Evolutionary conservation across 176 grass and related monocot genomes (phyloP), one percentile per base, ranked within the genome.

Genomic region (Bonia amplexicaulis): DNA sequence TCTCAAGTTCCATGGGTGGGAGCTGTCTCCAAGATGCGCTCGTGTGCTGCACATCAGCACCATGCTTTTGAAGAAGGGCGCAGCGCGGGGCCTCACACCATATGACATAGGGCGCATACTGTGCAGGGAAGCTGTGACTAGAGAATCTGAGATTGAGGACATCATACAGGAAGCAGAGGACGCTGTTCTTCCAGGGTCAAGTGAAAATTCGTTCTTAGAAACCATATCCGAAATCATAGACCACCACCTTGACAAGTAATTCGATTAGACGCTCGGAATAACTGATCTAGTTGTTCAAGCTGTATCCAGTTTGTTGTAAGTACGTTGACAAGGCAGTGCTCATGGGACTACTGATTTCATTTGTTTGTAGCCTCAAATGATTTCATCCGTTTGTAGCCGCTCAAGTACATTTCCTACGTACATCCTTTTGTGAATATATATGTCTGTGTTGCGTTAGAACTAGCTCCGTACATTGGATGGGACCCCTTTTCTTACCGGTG

Each of bases 51-150:
- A 77, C 61, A 91, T 93, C 76, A 82, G 89, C 59, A 93, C 94
- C 45, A 91, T 93, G 87, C 94, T 96, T 77, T 80, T 96, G 81
- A 96, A 91, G 76, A 96, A 96, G 52, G 94, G 94, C 15, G 78
- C 79, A 48, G 68, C 76, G 8, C 90, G 84, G 16, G 87, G 91
- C 45, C 84, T 96, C 41, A 91, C 91, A 67, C 94, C 94, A 1
- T 87, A 85, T 71, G 89, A 93, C 74, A 96, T 96, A 58, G 94
- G 94, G 26, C 90, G 91, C 46, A 86, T 96, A 83, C 68, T 96
- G 87, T 96, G 88, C 78, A 95, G 93, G 87, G 88, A 90, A 69
- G 90, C 85, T 80, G 78, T 92, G 69, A 95, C 92, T 74, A 95
- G 85, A 48, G 88, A 78, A 27, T 95, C 93, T 51, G 73, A 84